A percentile compares a stretch with the other conserved stretches of the same genome.
These are phyloP conservation scores for Benincasa hispida DNA, from an alignment of 306 rosid genomes.

Conservation along the genomic window DNA sequence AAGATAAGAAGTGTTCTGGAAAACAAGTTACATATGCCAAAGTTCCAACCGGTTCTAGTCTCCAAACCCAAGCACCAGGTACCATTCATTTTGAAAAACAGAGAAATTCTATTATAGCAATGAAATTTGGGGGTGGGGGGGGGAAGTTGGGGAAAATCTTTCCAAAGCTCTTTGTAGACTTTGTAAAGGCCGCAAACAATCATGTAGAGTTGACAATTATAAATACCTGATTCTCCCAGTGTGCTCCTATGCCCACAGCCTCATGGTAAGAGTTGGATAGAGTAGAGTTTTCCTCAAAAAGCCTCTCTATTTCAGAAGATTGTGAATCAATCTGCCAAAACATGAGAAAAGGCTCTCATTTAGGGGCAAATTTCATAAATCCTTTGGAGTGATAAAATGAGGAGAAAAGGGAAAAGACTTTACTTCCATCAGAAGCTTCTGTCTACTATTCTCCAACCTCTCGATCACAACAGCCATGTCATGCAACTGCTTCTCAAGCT, in stretches of 20 bases:
- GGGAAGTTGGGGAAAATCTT: too few relatives aligned
- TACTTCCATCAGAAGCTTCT: constrained; percentile 83
- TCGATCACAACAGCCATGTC: constrained; percentile 89
- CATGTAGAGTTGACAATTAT: background rate
- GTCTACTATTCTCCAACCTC: constrained; percentile 87
- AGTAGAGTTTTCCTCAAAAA: constrained; percentile 80
- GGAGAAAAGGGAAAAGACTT: background rate
- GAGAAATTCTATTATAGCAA: background rate
- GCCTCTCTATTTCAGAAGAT: constrained; percentile 79
- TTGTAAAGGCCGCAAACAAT: background rate
- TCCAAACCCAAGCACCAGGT: background rate
- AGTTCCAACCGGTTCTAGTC: background rate
- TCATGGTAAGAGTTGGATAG: constrained; percentile 56
- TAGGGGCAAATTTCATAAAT: constrained; percentile 10
- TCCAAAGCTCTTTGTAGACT: background rate
- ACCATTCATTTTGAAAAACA: background rate
- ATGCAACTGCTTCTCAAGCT: constrained; percentile 80
- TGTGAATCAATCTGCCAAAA: constrained; percentile 76
- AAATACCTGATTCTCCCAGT: constrained; percentile 84
- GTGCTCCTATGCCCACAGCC: constrained; percentile 34
- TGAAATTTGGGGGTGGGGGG: too few relatives aligned
- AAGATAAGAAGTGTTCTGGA: background rate
- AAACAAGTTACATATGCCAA: background rate
- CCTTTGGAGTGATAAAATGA: background rate
- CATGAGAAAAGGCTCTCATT: constrained; percentile 13